Base-by-base conservation (phyloP, 2,329 filamentous ascomycete genomes). In the Aspergillaceae sp. region DNA sequence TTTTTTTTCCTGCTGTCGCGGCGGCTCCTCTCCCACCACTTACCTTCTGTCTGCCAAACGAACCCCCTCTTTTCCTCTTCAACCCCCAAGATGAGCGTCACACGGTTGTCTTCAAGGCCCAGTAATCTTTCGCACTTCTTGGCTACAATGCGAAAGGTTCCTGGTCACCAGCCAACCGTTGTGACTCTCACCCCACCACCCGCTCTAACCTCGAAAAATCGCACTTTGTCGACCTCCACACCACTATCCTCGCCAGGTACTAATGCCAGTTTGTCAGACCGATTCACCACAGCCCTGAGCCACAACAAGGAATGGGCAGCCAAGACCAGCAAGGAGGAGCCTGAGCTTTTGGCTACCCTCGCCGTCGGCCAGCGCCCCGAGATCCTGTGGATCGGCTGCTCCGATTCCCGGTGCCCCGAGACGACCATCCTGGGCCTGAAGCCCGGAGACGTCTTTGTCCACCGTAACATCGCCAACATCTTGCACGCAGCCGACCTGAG, bases 391-490 rank as follows among this genome's bases (percentile, higher is more conserved):
- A 78, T 94, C 54, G 88, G 88, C 49, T 94, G 88, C 71, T 86
- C 86, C 58, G 88, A 94, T 72, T 87, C 83, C 35, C 85, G 88
- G 53, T 83, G 87, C 55, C 87, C 88, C 1, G 88, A 92, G 68
- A 91, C 86, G 4, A 88, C 83, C 42, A 77, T 94, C 59, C 77
- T 90, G 29, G 83, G 84, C 59, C 76, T 88, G 48, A 77, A 87
- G 59, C 86, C 87, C 3, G 87, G 88, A 48, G 87, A 94, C 58
- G 82, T 94, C 55, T 94, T 94, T 65, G 84, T 88, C 44, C 87
- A 94, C 74, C 85, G 88, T 63, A 94, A 94, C 73, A 90, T 94
- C 64, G 87, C 86, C 67, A 94, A 94, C 72, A 80, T 91, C 60
- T 71, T 94, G 52, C 80, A 82, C 47, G 73, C 82, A 19, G 82